Evolutionary conservation across 1,284 basidiomycete genomes (phyloP).

Genomic region (Pseudozyma tsukubaensis): DNA sequence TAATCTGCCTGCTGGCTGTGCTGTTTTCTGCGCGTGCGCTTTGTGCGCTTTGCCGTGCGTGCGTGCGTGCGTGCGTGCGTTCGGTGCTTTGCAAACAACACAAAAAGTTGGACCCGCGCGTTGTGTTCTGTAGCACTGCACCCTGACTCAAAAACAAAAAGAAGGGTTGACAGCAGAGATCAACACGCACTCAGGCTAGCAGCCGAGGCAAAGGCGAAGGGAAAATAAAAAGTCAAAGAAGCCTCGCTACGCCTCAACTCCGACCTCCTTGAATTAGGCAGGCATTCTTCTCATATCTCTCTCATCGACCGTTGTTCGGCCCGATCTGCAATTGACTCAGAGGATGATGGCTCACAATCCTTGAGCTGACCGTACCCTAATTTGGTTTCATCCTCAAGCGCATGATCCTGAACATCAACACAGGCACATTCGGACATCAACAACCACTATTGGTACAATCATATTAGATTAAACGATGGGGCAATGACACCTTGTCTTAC

Average conservation of each 20-base stretch:
- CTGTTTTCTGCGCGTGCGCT: neutral
- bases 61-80: constrained; percentile 1
- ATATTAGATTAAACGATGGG: neutral
- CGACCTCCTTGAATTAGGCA: no score
- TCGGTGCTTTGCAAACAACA: neutral
- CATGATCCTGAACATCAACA: no score
- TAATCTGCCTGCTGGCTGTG: neutral
- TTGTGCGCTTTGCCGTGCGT: no score
- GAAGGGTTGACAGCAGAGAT: neutral
- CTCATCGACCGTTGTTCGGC: no score
- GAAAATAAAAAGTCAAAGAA: neutral
- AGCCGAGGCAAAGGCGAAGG: neutral
- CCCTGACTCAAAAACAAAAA: neutral
- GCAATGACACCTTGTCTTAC: constrained; percentile 13
- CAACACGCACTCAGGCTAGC: neutral
- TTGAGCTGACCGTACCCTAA: no score
- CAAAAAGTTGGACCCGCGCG: no score
- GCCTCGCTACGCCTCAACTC: no score
- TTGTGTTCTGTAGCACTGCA: neutral
- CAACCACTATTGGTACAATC: neutral
- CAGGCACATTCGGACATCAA: no score
- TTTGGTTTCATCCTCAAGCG: no score
- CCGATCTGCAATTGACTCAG: no score
- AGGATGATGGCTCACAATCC: no score
- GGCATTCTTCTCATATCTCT: no score